Evolutionary conservation across 768 basidiomycete species (phyloP).

Genomic region (Termitomyces sp.): DNA sequence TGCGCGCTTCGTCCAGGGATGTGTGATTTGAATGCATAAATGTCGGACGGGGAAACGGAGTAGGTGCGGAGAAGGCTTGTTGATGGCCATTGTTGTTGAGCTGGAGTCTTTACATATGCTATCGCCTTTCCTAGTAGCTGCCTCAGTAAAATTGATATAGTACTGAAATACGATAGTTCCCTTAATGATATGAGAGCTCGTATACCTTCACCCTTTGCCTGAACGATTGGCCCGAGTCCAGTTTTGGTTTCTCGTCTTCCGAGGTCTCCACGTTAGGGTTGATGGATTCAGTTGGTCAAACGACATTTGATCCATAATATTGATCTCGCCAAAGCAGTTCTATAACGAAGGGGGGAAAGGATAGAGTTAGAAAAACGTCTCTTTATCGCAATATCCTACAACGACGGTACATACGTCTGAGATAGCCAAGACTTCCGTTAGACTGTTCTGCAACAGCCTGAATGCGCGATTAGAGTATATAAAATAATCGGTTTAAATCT

Average conservation of each 20-base stretch:
- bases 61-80: background rate
- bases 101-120: background rate
- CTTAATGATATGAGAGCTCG: background rate
- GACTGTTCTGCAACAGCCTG: background rate
- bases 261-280: background rate
- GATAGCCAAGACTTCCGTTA: background rate
- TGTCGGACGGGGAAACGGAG: background rate
- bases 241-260: background rate
- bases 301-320: background rate
- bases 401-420: background rate
- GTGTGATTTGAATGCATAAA: constrained; percentile 14
- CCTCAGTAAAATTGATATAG: background rate
- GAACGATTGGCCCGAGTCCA: background rate
- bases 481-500: background rate
- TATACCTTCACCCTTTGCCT: background rate
- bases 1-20: constrained; percentile 55
- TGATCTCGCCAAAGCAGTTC: background rate
- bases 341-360: background rate
- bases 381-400: background rate
- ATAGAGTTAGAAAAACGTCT: background rate
- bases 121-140: background rate
- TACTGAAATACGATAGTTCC: background rate
- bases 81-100: background rate
- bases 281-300: background rate
- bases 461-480: background rate